Evolutionary conservation across 2,329 filamentous ascomycete species (phyloP).

Genomic region (Hymenoscyphus linearis): DNA sequence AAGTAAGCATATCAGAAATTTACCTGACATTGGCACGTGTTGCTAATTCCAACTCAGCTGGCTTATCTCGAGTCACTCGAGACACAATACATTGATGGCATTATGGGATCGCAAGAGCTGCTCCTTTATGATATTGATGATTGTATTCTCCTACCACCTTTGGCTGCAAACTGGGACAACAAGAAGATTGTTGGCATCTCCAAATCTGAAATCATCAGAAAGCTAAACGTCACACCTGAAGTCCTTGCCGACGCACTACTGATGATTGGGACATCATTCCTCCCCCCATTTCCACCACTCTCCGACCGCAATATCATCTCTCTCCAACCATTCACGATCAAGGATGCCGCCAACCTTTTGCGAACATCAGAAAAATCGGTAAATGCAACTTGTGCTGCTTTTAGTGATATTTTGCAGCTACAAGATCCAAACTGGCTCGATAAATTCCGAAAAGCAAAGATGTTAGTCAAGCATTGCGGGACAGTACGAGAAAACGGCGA

Average conservation of each 20-base stretch:
- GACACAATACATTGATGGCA: conserved; percentile 63
- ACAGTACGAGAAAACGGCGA: conserved; percentile 61
- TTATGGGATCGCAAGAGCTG: conserved; percentile 80
- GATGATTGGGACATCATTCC: conserved; percentile 75
- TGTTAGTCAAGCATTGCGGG: conserved; percentile 83
- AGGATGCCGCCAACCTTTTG: conserved; percentile 74
- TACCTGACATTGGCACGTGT: neutral
- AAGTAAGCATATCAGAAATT: conserved; percentile 49
- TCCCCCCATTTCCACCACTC: conserved; percentile 74
- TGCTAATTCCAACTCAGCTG: conserved; percentile 45
- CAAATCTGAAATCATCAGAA: conserved; percentile 65
- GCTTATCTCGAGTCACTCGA: conserved; percentile 70
- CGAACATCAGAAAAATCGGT: conserved; percentile 65
- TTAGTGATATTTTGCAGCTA: conserved; percentile 70
- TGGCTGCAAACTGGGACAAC: conserved; percentile 58
- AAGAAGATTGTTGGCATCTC: conserved; percentile 57
- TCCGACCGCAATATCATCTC: conserved; percentile 51
- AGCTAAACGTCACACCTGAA: conserved; percentile 59
- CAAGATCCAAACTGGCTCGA: conserved; percentile 73
- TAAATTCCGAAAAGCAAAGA: conserved; percentile 78
- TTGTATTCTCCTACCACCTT: conserved; percentile 64
- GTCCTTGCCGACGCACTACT: conserved; percentile 81
- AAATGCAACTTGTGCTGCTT: conserved; percentile 67
- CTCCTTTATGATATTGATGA: conserved; percentile 81
- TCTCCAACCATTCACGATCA: conserved; percentile 52